Evolutionary conservation across 257 asterid species (phyloP), one percentile per base, ranked within the genome.

Genomic region (Henckelia pumila): DNA sequence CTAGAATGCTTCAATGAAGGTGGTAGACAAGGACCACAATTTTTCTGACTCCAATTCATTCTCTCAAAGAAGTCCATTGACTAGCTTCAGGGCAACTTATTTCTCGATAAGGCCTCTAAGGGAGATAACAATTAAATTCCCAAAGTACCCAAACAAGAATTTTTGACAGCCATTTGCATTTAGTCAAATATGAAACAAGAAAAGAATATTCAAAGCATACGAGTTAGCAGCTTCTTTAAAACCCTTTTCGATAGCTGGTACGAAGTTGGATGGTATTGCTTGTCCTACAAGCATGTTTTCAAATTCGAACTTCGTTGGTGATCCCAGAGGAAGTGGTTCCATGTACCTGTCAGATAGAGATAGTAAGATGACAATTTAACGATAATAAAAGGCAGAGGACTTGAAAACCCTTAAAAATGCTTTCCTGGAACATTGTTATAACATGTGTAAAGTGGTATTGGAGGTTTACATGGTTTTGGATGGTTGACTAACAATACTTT

Each of bases 171-270:
- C 16, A 11, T 21, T 47, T 40, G 50, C 50, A 40, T 40, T 40
- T 40, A 40, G 17, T 47, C 20, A 47, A 17, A 35, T 20, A 55
- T 63, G 13, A 21, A 1, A 40, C 52, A 22, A 40, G 23, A 56
- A 24, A 58, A 59, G 52, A 47, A 67, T 57, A 59, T 59, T 68
- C 52, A 75, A 66, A 24, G 80, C 96, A 66, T 79, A 94, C 99
- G 99, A 94, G 85, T 94, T 94, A 62, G 93, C 97, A 71, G 99
- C 99, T 83, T 94, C 99, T 79, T 77, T 88, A 74, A 94, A 91
- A 56, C 99, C 99, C 79, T 91, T 94, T 74, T 94, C 99, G 68
- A 94, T 94, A 64, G 99, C 95, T 29, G 99, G 97, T 66, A 94
- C 88, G 73, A 85, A 94, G 71, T 80, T 85, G 72, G 97, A 86